phyloP scores from a whole-genome alignment of 306 rosid genomes.

The Cercis canadensis region DNA sequence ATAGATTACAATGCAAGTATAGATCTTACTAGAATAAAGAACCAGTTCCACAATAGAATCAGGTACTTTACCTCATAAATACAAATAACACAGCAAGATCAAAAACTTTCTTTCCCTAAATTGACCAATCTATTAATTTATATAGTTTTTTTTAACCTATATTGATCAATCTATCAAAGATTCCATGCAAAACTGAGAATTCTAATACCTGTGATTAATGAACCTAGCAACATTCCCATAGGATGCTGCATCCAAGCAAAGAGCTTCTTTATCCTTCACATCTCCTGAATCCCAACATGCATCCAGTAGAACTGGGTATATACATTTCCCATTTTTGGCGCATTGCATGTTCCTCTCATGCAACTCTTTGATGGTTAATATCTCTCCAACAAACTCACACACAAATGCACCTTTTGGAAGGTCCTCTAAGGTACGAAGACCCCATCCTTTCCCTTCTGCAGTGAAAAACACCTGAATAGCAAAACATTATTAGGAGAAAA shows the following conservation, averaged over 20 bases:
- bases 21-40: slow-evolving; percentile 10
- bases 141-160: too few species aligned
- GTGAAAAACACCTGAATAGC: slow-evolving; percentile 75
- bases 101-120: neutral
- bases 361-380: slow-evolving; percentile 70
- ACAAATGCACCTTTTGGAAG: slow-evolving; percentile 91
- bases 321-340: slow-evolving; percentile 53
- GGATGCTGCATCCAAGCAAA: slow-evolving; percentile 84
- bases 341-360: slow-evolving; percentile 60
- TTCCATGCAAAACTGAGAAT: slow-evolving; percentile 25
- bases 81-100: slow-evolving; percentile 23
- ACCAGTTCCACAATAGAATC: slow-evolving; percentile 14
- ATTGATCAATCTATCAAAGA: too few species aligned
- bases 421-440: slow-evolving; percentile 86
- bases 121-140: too few species aligned
- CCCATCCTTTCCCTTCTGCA: slow-evolving; percentile 92
- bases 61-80: neutral
- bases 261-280: slow-evolving; percentile 68
- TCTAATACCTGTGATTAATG: slow-evolving; percentile 86
- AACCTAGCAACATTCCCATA: slow-evolving; percentile 90
- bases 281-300: slow-evolving; percentile 72
- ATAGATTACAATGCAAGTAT: neutral
- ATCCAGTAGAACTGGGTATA: slow-evolving; percentile 65
- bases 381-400: slow-evolving; percentile 89
- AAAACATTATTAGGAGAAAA: slow-evolving; percentile 22